Conservation (phyloP, 192 early-diverging fungal genomes). For the Piromyces finnis region DNA sequence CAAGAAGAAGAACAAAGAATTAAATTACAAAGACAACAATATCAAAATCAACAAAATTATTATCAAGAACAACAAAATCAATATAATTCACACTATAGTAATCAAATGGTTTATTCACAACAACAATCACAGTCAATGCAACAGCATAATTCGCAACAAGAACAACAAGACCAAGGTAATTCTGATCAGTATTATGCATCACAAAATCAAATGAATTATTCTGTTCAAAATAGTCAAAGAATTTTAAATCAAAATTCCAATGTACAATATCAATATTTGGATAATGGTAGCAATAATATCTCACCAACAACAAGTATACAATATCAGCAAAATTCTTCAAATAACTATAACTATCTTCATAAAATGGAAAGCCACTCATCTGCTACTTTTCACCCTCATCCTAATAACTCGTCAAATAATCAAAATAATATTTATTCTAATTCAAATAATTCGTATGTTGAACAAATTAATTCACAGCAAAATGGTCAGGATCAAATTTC, state of each 20-base stretch:
- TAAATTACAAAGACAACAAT: neutral
- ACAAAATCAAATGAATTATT: neutral
- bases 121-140: neutral
- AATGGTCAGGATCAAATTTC: neutral
- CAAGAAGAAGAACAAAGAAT: neutral
- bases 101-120: neutral
- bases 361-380: neutral
- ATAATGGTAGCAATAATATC: neutral
- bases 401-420: neutral
- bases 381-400: neutral
- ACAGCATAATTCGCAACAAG: neutral
- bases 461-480: neutral
- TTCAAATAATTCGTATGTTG: neutral
- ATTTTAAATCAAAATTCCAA: neutral
- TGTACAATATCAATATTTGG: neutral
- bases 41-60: neutral
- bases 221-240: neutral
- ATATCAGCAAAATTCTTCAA: neutral
- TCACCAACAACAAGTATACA: neutral
- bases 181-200: neutral
- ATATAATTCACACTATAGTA: neutral
- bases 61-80: neutral
- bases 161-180: neutral
- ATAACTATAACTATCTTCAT: neutral
- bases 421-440: neutral